Conservation (phyloP, 257 asterid species). For the Solanum tacnaense region DNA sequence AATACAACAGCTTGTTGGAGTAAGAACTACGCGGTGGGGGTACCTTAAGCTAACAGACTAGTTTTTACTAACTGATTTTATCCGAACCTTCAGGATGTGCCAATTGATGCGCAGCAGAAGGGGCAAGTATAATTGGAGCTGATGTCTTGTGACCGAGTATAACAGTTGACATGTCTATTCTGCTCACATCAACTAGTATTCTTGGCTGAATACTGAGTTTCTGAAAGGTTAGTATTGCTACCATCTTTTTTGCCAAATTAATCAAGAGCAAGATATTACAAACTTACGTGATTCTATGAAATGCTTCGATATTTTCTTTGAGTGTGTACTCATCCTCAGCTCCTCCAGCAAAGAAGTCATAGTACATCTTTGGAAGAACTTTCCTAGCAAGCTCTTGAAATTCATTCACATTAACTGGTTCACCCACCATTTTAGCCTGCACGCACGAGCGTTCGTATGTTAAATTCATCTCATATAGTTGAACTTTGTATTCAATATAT, state of each 20-base stretch:
- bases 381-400: conserved; percentile 49
- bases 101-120: conserved; percentile 35
- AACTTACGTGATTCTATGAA: conserved; percentile 38
- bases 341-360: conserved; percentile 48
- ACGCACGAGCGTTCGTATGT: not conserved
- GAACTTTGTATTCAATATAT: not conserved
- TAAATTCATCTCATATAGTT: conserved; percentile 1
- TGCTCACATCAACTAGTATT: conserved; percentile 47
- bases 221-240: not conserved
- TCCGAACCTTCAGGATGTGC: conserved; percentile 50
- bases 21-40: not conserved
- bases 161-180: conserved; percentile 34
- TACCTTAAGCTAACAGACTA: not conserved
- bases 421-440: conserved; percentile 37
- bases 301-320: conserved; percentile 40
- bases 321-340: conserved; percentile 65
- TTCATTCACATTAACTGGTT: conserved; percentile 30
- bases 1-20: not conserved
- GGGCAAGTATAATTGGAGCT: conserved; percentile 47
- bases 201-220: conserved; percentile 39
- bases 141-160: conserved; percentile 39
- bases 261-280: not conserved
- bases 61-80: not conserved
- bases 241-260: not conserved
- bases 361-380: conserved; percentile 65